Percentiles rank a stretch among this genome's conserved stretches.
Evolutionary conservation across 345 rosid genomes (phyloP).

Genomic region (Moringa oleifera): DNA sequence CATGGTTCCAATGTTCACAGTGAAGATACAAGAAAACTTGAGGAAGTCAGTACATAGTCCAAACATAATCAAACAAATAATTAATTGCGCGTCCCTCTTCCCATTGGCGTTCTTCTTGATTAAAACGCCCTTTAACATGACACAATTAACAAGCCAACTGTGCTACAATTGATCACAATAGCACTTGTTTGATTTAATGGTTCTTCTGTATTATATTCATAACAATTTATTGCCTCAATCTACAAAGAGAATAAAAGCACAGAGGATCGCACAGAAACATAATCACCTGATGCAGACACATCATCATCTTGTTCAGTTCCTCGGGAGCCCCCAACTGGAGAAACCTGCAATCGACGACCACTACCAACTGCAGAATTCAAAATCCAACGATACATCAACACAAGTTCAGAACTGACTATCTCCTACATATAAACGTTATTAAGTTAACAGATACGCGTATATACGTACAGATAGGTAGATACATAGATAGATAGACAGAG

Average conservation of each 20-base stretch:
- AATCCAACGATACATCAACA: slow-evolving; percentile 18
- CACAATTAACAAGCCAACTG: neutral
- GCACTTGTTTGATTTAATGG: neutral
- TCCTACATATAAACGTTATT: neutral
- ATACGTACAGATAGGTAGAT: neutral
- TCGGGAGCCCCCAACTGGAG: slow-evolving; percentile 36
- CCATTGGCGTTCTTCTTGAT: neutral
- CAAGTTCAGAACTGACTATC: neutral
- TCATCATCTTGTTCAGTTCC: slow-evolving; percentile 53
- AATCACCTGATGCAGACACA: slow-evolving; percentile 49
- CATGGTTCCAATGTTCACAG: no score
- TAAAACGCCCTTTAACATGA: no score
- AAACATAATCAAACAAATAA: no score
- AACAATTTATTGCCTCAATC: neutral
- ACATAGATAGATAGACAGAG: neutral
- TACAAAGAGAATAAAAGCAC: neutral
- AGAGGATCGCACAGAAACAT: neutral
- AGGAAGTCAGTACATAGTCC: no score
- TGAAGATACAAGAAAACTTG: no score
- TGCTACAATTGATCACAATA: neutral
- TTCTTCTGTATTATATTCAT: neutral
- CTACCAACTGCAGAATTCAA: slow-evolving; percentile 25
- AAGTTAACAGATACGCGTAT: neutral
- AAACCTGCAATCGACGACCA: slow-evolving; percentile 21
- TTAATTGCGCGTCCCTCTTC: neutral